Percentiles rank a stretch among this genome's conserved stretches.
phyloP scores from a whole-genome alignment of 1,284 basidiomycete genomes.

The Mycena sp. region DNA sequence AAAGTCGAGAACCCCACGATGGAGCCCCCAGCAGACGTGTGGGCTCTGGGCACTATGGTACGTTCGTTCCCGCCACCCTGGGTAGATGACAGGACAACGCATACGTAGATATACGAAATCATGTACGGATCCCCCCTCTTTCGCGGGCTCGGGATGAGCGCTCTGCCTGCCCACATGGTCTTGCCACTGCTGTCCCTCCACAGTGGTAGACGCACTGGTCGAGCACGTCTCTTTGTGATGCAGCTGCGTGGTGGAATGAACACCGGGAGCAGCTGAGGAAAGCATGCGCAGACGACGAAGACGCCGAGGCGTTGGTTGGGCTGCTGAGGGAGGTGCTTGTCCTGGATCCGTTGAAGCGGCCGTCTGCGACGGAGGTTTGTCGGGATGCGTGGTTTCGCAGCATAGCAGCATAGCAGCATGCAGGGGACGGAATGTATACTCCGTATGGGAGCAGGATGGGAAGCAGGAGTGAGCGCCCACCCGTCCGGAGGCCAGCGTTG shows the following conservation, averaged over 20 bases:
- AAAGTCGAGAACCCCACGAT: constrained; percentile 16
- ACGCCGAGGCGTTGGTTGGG: constrained; percentile 16
- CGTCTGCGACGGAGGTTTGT: constrained; percentile 8
- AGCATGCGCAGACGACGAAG: constrained; percentile 7
- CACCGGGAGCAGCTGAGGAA: neutral
- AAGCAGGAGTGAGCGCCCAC: too few relatives aligned
- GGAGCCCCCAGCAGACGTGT: constrained; percentile 23
- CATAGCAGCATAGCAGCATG: too few relatives aligned
- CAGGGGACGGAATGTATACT: too few relatives aligned
- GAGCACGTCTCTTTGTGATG: constrained; percentile 7
- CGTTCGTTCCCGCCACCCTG: neutral
- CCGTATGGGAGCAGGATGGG: too few relatives aligned
- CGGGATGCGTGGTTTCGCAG: constrained; percentile 16
- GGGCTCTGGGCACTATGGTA: constrained; percentile 25
- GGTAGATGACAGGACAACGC: neutral
- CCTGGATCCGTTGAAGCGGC: constrained; percentile 11
- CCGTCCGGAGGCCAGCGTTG: too few relatives aligned
- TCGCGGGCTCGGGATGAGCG: constrained; percentile 10
- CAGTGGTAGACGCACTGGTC: constrained; percentile 11
- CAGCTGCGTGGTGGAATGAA: constrained; percentile 18
- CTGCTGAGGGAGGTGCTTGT: constrained; percentile 11
- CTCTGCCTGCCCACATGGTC: neutral
- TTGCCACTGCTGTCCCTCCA: constrained; percentile 3
- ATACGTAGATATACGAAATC: constrained; percentile 16
- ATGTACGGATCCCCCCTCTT: constrained; percentile 14